Evolutionary conservation across 202 grass and related monocot species (phyloP).

Genomic region (Panicum virgatum): DNA sequence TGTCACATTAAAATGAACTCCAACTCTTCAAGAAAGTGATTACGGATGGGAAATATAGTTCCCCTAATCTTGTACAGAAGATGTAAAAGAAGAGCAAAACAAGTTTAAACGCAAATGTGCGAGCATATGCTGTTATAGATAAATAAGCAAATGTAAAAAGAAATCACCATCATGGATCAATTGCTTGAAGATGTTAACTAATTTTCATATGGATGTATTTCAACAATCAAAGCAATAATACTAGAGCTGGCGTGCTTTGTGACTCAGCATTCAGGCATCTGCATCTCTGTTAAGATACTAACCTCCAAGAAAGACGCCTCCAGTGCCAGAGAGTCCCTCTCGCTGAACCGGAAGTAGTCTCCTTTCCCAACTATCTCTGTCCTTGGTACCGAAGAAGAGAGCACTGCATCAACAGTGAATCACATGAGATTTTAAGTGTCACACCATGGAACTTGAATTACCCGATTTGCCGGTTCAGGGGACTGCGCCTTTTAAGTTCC

Average conservation of each 20-base stretch:
- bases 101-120: background rate
- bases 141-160: background rate
- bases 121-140: background rate
- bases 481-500: background rate
- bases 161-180: background rate
- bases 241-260: background rate
- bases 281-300: background rate
- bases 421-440: background rate
- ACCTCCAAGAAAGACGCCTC: slow-evolving; percentile 98
- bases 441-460: background rate
- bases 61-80: background rate
- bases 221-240: background rate
- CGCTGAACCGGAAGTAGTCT: slow-evolving; percentile 92
- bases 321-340: slow-evolving; percentile 89
- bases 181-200: background rate
- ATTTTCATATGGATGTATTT: slow-evolving; percentile 1
- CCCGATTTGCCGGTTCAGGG: background rate
- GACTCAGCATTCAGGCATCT: background rate
- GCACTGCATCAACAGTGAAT: slow-evolving; percentile 47
- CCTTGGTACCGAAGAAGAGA: slow-evolving; percentile 73
- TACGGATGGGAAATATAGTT: background rate
- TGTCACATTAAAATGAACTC: slow-evolving; percentile 20
- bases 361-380: slow-evolving; percentile 91
- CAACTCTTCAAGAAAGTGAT: background rate
- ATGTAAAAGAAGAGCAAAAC: background rate